phyloP scores from a whole-genome alignment of 2,329 filamentous ascomycete species.

The Chrysosporium queenslandicum region DNA sequence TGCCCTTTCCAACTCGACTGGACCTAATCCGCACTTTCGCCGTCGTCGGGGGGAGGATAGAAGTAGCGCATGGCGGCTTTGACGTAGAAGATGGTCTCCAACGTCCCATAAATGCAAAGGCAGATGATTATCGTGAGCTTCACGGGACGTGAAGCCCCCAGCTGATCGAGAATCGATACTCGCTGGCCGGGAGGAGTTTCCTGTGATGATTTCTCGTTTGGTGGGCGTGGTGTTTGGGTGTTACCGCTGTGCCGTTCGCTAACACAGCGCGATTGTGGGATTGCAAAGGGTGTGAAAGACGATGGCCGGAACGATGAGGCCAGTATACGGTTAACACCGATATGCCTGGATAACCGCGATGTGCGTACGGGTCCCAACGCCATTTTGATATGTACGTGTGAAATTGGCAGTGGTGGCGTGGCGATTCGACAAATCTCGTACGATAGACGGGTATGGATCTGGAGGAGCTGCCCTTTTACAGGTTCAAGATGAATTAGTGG shows the following conservation, averaged over 20 bases:
- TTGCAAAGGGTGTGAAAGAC: neutral
- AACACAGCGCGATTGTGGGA: neutral
- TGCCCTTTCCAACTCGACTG: no score
- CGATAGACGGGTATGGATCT: neutral
- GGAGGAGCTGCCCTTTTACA: no score
- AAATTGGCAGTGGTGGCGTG: neutral
- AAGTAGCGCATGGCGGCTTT: constrained; percentile 11
- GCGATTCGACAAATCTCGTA: neutral
- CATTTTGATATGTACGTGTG: neutral
- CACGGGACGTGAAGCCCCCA: constrained; percentile 3
- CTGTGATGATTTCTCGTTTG: neutral
- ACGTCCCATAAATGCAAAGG: constrained; percentile 3
- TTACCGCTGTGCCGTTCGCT: neutral
- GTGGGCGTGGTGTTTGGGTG: neutral
- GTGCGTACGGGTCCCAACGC: neutral
- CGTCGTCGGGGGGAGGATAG: neutral
- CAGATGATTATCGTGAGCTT: constrained; percentile 5
- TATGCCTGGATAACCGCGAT: neutral
- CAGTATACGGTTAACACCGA: neutral
- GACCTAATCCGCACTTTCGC: no score
- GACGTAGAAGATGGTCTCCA: constrained; percentile 12
- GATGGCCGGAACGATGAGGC: neutral
- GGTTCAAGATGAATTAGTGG: no score
- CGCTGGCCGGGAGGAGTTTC: neutral
- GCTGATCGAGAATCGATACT: neutral